These are phyloP conservation scores for Punica granatum DNA, from an alignment of 345 rosid species.

Conservation along the genomic window DNA sequence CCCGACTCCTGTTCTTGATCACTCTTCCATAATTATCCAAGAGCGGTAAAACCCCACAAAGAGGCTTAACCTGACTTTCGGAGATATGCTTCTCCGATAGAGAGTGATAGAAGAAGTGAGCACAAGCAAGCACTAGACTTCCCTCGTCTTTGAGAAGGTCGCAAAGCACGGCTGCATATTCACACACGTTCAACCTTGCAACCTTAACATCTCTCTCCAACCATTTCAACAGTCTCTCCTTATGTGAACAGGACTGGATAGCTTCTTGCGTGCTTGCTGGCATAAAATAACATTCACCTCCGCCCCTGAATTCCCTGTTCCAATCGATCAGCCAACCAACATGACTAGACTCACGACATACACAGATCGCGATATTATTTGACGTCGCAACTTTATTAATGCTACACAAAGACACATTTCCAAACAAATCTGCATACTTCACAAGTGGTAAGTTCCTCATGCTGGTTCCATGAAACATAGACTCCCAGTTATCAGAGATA, in stretches of 20 bases:
- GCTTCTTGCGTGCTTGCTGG: constrained; percentile 35
- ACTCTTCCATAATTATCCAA: constrained; percentile 43
- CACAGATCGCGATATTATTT: constrained; percentile 14
- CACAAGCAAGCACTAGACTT: constrained; percentile 35
- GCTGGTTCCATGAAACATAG: constrained; percentile 22
- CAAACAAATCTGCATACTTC: constrained; percentile 34
- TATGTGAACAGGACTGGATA: constrained; percentile 12
- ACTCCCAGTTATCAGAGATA: constrained; percentile 44
- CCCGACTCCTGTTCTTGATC: constrained; percentile 11
- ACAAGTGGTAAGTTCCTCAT: constrained; percentile 38
- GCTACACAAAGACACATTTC: constrained; percentile 27
- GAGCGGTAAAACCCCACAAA: constrained; percentile 42
- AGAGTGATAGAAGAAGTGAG: constrained; percentile 55
- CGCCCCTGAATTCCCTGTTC: constrained; percentile 38
- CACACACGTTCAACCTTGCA: constrained; percentile 11
- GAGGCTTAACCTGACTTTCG: constrained; percentile 5
- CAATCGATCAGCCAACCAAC: constrained; percentile 49
- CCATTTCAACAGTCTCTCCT: constrained; percentile 32
- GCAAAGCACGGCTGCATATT: constrained; percentile 22
- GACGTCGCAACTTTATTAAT: constrained; percentile 11
- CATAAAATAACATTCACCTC: constrained; percentile 27
- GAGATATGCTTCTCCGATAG: constrained; percentile 15
- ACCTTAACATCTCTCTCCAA: constrained; percentile 16
- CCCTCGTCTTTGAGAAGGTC: constrained; percentile 15
- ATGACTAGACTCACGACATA: not conserved